Evolutionary conservation across 345 rosid species (phyloP).

Genomic region (Clausena lansium): DNA sequence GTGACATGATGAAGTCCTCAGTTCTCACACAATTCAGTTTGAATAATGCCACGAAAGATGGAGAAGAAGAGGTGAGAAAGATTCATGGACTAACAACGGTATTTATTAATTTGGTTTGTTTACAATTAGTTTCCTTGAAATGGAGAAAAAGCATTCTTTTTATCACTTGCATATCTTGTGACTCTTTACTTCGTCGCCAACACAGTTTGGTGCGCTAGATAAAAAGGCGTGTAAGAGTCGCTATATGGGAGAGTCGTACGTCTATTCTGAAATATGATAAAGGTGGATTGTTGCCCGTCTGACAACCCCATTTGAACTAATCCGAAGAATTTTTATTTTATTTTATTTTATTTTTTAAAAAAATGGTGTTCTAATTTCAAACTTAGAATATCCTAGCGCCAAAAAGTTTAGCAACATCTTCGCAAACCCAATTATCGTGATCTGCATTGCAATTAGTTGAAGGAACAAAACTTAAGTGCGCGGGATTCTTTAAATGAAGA

Average conservation of each 20-base stretch:
- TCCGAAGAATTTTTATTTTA: too few species aligned
- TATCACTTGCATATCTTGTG: background rate
- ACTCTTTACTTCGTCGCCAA: conserved; percentile 59
- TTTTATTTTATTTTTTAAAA: too few species aligned
- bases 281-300: too few species aligned
- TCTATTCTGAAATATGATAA: too few species aligned
- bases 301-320: too few species aligned
- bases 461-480: too few species aligned
- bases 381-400: too few species aligned
- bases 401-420: too few species aligned
- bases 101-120: background rate
- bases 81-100: background rate
- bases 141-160: conserved; percentile 35
- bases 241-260: background rate
- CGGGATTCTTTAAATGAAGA: too few species aligned
- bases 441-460: too few species aligned
- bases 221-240: conserved; percentile 33
- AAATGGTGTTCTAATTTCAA: too few species aligned
- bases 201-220: conserved; percentile 31
- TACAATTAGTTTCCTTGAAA: conserved; percentile 27
- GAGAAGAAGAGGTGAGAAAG: background rate
- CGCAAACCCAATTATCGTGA: too few species aligned
- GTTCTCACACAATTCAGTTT: background rate
- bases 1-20: conserved; percentile 19
- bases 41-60: background rate